Conservation (phyloP, 2,329 filamentous ascomycete species). For the Biscogniauxia mediterranea region DNA sequence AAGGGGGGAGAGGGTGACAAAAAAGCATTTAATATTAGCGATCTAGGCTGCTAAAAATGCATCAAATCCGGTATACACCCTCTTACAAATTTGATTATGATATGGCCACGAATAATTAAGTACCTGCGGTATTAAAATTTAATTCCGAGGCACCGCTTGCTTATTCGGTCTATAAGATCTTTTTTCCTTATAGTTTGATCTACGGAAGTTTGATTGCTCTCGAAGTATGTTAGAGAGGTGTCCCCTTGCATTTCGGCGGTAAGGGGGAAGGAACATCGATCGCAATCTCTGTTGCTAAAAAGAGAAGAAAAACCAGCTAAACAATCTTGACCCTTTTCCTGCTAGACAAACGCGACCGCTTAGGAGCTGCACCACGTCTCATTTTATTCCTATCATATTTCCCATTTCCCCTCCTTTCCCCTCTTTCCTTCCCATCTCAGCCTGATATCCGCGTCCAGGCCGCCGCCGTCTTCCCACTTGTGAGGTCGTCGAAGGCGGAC, state of each 20-base stretch:
- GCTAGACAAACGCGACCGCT: no score
- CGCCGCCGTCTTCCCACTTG: neutral
- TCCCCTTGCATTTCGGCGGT: neutral
- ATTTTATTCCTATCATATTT: neutral
- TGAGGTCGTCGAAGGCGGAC: neutral
- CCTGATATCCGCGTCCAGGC: neutral
- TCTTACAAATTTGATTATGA: neutral
- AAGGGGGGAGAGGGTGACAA: neutral
- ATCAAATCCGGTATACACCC: neutral
- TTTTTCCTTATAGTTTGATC: neutral
- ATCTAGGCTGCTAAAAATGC: neutral
- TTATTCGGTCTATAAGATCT: neutral
- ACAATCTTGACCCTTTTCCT: no score
- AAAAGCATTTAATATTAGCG: conserved; percentile 7
- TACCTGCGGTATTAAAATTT: no score
- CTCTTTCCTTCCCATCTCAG: neutral
- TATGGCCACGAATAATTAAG: neutral
- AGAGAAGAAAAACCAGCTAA: no score
- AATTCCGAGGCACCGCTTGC: no score
- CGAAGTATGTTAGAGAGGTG: neutral
- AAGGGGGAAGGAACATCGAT: no score
- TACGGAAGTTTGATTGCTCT: neutral
- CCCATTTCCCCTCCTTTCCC: neutral
- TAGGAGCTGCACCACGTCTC: neutral
- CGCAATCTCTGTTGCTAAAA: no score